A percentile compares a stretch with the other conserved stretches of the same genome.
These are phyloP conservation scores for Lyophyllum atratum DNA, from an alignment of 768 basidiomycete genomes.

Conservation along the genomic window DNA sequence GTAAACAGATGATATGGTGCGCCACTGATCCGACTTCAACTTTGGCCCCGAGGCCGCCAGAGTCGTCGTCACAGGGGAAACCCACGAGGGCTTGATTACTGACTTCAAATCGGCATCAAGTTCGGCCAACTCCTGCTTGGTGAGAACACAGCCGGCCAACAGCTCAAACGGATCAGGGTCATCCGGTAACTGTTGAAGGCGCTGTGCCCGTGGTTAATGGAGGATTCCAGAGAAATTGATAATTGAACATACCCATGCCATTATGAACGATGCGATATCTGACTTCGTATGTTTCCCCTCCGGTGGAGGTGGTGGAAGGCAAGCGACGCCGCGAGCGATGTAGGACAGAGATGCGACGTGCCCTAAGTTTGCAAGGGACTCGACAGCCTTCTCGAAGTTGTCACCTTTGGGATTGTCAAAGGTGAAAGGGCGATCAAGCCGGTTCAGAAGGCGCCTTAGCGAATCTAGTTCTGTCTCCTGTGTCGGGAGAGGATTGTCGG, in stretches of 20 bases:
- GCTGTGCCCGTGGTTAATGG: no score
- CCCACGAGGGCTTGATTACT: slow-evolving; percentile 26
- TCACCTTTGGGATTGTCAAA: neutral
- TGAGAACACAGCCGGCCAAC: neutral
- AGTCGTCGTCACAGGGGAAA: slow-evolving; percentile 16
- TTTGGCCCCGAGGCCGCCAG: slow-evolving; percentile 26
- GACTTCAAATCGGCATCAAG: slow-evolving; percentile 1
- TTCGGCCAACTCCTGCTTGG: slow-evolving; percentile 4
- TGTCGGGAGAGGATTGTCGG: neutral
- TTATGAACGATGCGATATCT: neutral
- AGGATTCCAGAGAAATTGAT: no score
- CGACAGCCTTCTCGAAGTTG: neutral
- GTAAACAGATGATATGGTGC: slow-evolving; percentile 30
- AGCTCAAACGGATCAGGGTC: no score
- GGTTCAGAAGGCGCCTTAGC: neutral
- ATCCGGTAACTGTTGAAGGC: no score
- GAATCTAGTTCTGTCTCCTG: neutral
- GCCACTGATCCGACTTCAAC: slow-evolving; percentile 38
- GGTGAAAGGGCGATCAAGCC: neutral
- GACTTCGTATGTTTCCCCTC: no score
- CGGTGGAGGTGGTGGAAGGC: neutral
- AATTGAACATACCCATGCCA: neutral
- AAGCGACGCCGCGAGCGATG: slow-evolving; percentile 2
- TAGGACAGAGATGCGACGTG: slow-evolving; percentile 2
- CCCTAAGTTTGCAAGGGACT: neutral